phyloP scores from a whole-genome alignment of 768 basidiomycete genomes.

The Lactifluus pinguis region DNA sequence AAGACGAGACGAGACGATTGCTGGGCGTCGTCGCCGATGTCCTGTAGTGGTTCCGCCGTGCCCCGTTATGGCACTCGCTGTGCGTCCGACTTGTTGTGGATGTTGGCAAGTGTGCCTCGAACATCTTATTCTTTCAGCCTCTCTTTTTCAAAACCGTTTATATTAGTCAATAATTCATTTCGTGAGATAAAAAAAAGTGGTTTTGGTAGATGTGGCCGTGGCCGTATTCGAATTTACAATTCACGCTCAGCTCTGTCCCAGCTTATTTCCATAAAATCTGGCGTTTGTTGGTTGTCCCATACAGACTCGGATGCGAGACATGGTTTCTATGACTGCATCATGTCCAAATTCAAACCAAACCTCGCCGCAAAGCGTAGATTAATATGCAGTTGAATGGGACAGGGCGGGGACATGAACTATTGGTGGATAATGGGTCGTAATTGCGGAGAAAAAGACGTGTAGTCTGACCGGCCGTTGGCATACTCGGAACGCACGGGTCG shows the following conservation, averaged over 20 bases:
- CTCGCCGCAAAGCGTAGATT: slow-evolving; percentile 69
- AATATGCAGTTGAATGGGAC: slow-evolving; percentile 68
- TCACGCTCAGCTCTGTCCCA: slow-evolving; percentile 3
- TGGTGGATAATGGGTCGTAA: slow-evolving; percentile 4
- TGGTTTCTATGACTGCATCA: slow-evolving; percentile 14
- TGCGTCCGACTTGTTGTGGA: slow-evolving; percentile 1
- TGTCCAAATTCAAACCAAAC: slow-evolving; percentile 44
- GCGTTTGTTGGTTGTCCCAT: background rate
- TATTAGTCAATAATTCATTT: background rate
- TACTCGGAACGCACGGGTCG: slow-evolving; percentile 16
- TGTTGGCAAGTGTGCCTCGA: background rate
- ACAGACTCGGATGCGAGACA: slow-evolving; percentile 10
- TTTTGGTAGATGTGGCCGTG: background rate
- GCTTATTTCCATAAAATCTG: background rate
- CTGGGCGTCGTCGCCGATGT: slow-evolving; percentile 13
- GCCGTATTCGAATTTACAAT: background rate
- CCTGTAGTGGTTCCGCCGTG: slow-evolving; percentile 1
- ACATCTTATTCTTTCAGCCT: background rate
- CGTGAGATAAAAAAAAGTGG: background rate
- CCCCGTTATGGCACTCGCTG: slow-evolving; percentile 12
- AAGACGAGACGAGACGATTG: background rate
- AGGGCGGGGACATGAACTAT: slow-evolving; percentile 12
- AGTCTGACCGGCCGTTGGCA: slow-evolving; percentile 10
- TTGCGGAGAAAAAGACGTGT: slow-evolving; percentile 8
- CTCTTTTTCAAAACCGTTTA: background rate